Evolutionary conservation across 2,329 filamentous ascomycete species (phyloP).

Genomic region (Bisporella sp.): DNA sequence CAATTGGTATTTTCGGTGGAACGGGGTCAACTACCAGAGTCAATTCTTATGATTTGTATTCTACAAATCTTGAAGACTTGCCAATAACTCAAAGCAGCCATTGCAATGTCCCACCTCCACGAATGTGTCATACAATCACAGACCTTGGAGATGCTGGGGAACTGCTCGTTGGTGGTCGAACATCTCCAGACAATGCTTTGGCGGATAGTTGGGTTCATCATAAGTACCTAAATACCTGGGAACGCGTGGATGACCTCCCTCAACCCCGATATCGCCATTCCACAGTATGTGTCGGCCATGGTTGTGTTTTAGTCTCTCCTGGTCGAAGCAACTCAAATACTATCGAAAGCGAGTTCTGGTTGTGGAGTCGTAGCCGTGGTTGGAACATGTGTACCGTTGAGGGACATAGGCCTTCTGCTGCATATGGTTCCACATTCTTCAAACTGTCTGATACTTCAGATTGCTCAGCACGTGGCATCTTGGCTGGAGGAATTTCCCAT

Average conservation of each 20-base stretch:
- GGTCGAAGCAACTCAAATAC: slow-evolving; percentile 23
- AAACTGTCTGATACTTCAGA: slow-evolving; percentile 11
- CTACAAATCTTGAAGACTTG: not conserved
- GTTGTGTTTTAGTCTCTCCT: slow-evolving; percentile 36
- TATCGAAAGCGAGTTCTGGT: slow-evolving; percentile 13
- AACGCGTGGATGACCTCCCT: slow-evolving; percentile 57
- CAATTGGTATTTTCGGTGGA: slow-evolving; percentile 25
- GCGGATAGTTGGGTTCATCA: slow-evolving; percentile 71
- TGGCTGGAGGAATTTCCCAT: slow-evolving; percentile 64
- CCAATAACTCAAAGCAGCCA: not conserved
- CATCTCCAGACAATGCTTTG: slow-evolving; percentile 64
- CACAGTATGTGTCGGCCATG: slow-evolving; percentile 43
- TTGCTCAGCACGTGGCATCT: slow-evolving; percentile 45
- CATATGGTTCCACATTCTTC: slow-evolving; percentile 20
- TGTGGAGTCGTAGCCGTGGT: slow-evolving; percentile 24
- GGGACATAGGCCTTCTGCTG: slow-evolving; percentile 5
- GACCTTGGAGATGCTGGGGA: slow-evolving; percentile 49
- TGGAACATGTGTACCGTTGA: slow-evolving; percentile 20
- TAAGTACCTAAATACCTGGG: slow-evolving; percentile 50
- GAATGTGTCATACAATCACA: slow-evolving; percentile 75
- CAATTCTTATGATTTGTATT: slow-evolving; percentile 41
- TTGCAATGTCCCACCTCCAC: slow-evolving; percentile 32
- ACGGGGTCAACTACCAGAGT: slow-evolving; percentile 33
- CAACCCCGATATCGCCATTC: slow-evolving; percentile 70
- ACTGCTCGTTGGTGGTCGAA: slow-evolving; percentile 69